Conservation (phyloP, 129 eudicot species). For the Tanacetum coccineum region DNA sequence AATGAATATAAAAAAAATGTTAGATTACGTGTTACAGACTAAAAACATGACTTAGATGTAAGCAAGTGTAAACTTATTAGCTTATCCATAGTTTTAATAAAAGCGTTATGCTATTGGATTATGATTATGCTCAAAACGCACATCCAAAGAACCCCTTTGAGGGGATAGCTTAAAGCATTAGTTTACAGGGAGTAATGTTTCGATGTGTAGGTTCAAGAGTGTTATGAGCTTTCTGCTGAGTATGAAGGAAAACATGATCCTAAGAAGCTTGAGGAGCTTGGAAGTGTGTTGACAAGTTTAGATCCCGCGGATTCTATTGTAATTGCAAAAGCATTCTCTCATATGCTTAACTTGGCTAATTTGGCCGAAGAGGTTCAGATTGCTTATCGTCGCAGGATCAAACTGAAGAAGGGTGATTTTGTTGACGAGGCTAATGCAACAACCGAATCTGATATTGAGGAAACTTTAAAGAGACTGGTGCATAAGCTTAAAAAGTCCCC, state of each 20-base stretch:
- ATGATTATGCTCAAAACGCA: neutral
- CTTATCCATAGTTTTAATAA: too few species aligned
- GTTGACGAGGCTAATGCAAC: conserved; percentile 76
- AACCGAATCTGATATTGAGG: conserved; percentile 95
- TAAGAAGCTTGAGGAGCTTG: conserved; percentile 88
- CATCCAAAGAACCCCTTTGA: neutral
- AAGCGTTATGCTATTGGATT: too few species aligned
- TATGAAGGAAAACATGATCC: conserved; percentile 81
- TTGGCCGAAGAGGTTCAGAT: conserved; percentile 99
- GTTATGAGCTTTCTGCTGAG: conserved; percentile 95
- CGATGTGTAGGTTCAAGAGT: conserved; percentile 80
- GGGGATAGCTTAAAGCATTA: too few species aligned
- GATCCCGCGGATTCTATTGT: conserved; percentile 97
- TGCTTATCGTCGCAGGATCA: conserved; percentile 80
- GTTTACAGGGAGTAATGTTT: neutral
- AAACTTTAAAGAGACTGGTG: conserved; percentile 86
- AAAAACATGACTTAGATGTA: too few species aligned
- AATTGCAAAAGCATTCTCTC: conserved; percentile 83
- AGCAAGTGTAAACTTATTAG: too few species aligned
- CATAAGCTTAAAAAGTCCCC: conserved; percentile 84
- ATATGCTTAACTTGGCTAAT: conserved; percentile 98
- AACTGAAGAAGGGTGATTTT: conserved; percentile 79
- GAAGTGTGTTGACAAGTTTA: conserved; percentile 75
- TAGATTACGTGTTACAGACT: too few species aligned
- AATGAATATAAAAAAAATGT: too few species aligned